These are phyloP conservation scores for peach (Prunus persica) DNA, from an alignment of 306 rosid genomes.

Conservation along the genomic window Prunus_persica_NCBIv2 NC_034012.1:11801501-11802000, in stretches of 20 bases:
- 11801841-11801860: neutral
- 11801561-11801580: constrained; percentile 30
- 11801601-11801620: no score
- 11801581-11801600: neutral
- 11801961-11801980: constrained; percentile 31
- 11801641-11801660: no score
- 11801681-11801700: constrained; percentile 12
- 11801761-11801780: constrained; percentile 19
- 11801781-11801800: constrained; percentile 17
- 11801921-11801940: constrained; percentile 23
- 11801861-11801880: constrained; percentile 18
- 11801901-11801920: neutral
- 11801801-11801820: constrained; percentile 7
- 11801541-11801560: constrained; percentile 26
- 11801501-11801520: constrained; percentile 4
- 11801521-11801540: constrained; percentile 32
- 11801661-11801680: constrained; percentile 11
- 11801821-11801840: neutral
- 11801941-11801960: constrained; percentile 14
- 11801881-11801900: constrained; percentile 20
- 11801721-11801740: neutral
- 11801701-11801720: constrained; percentile 8
- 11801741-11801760: constrained; percentile 22
- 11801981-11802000: constrained; percentile 28
- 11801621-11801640: no score